Evolutionary conservation across 768 basidiomycete species (phyloP).

Genomic region (Boletus bicolor): DNA sequence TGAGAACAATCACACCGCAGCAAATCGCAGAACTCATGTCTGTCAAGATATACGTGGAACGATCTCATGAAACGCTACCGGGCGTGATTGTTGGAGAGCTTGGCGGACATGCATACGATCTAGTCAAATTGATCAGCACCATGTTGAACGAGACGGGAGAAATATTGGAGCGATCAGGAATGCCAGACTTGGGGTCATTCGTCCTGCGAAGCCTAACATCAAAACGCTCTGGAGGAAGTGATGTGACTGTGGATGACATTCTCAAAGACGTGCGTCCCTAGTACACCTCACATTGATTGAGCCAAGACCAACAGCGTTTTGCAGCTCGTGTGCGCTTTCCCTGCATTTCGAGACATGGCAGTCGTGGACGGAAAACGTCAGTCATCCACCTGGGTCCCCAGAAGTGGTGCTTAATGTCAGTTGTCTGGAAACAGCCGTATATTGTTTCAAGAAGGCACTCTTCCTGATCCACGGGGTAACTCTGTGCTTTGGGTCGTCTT

Average conservation of each 20-base stretch:
- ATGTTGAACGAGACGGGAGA: conserved; percentile 73
- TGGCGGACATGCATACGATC: conserved; percentile 68
- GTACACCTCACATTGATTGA: neutral
- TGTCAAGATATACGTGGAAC: conserved; percentile 66
- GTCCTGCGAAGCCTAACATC: conserved; percentile 64
- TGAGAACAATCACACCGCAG: conserved; percentile 48
- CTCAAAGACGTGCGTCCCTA: conserved; percentile 55
- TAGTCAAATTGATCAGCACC: conserved; percentile 62
- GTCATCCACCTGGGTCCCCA: conserved; percentile 14
- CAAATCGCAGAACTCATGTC: conserved; percentile 74
- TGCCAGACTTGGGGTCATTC: conserved; percentile 71
- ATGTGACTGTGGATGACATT: conserved; percentile 50
- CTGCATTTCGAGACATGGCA: conserved; percentile 79
- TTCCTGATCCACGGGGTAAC: conserved; percentile 72
- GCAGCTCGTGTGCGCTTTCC: conserved; percentile 75
- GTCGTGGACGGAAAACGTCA: conserved; percentile 60
- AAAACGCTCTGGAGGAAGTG: conserved; percentile 27
- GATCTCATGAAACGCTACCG: conserved; percentile 61
- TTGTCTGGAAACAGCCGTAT: conserved; percentile 51
- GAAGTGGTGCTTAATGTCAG: neutral
- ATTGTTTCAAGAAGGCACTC: conserved; percentile 87
- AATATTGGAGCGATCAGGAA: conserved; percentile 56
- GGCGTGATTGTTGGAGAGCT: conserved; percentile 74
- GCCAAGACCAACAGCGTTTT: conserved; percentile 4
- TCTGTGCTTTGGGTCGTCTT: conserved; percentile 59